Evolutionary conservation across 371 early-diverging fungal species (phyloP), one percentile per base, ranked within the genome.

Genomic region (Dinochytrium kinnereticum): DNA sequence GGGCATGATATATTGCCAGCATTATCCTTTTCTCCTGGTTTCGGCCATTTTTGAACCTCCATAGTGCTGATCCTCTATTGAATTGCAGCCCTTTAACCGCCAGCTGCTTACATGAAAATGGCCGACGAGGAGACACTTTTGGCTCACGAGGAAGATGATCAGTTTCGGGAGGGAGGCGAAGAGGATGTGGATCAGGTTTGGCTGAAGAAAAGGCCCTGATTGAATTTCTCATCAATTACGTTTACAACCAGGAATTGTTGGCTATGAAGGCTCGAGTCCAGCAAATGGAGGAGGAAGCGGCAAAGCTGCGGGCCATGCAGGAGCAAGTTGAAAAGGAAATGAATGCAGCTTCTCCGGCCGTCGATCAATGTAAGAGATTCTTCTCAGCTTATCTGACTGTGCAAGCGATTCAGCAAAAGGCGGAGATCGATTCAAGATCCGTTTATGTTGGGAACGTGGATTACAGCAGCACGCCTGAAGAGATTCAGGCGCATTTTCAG

Each of bases 391-490:
- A 3, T 39, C 24, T 39, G n/a, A 10, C 39, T 65, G 24, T 33
- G 19, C 17, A 31, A 17, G 51, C 49, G n/a, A 51, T 40, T 10
- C 66, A 66, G 44, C 44, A 66, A 37, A 77, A 80, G 75, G 96
- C 94, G 68, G 94, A 94, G 36, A 90, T 92, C 28, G 99, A 98
- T 76, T 71, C 85, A n/a, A 88, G 98, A 68, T 97, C 98, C 28
- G 91, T 98, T 57, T 96, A 96, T 81, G 93, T 99, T 66, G 96
- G 96, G 55, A 96, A 97, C 81, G 98, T 98, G 26, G 99, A 99
- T 79, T 99, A 97, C 85, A 88, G 87, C 34, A 86, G 96, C 31
- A 95, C 98, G 50, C 97, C 98, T 31, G 98, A 98, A 80, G 96
- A 98, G 79, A 87, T 99, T 49, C 97, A 98, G 83, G 91, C 92